phyloP scores from a whole-genome alignment of 352 stramenopile genomes.

The Phytophthora sansomeana region DNA sequence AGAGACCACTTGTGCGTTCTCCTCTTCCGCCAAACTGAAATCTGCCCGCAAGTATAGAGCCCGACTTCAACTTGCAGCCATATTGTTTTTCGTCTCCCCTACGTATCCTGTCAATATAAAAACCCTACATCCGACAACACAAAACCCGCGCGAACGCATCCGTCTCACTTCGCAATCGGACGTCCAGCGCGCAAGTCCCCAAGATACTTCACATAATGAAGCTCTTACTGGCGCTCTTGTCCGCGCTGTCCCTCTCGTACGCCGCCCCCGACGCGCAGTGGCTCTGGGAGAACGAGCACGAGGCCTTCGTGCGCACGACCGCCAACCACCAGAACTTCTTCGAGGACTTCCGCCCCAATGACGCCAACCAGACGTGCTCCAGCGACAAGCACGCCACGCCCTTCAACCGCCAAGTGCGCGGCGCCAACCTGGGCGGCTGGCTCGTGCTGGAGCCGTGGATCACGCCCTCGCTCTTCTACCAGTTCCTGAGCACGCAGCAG shows the following conservation, averaged over 20 bases:
- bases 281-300: slow-evolving; percentile 66
- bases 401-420: slow-evolving; percentile 34
- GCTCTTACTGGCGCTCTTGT: slow-evolving; percentile 18
- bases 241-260: not conserved
- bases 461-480: slow-evolving; percentile 40
- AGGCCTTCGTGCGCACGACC: slow-evolving; percentile 42
- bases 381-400: slow-evolving; percentile 36
- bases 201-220: slow-evolving; percentile 21
- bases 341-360: slow-evolving; percentile 58
- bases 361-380: slow-evolving; percentile 36
- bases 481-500: slow-evolving; percentile 67
- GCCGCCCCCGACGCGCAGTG: slow-evolving; percentile 45
- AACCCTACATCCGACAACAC: no score
- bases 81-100: no score
- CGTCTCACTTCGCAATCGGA: slow-evolving; percentile 27
- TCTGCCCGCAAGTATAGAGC: no score
- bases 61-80: no score
- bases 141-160: no score
- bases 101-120: no score
- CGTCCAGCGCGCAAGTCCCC: slow-evolving; percentile 7
- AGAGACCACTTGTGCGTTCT: no score
- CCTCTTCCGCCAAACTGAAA: no score
- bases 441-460: slow-evolving; percentile 38
- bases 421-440: slow-evolving; percentile 36
- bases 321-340: slow-evolving; percentile 46